A percentile compares a stretch with the other conserved stretches of the same genome.
Conservation (phyloP, 441 rosid species). For the Gossypium trilobum region DNA sequence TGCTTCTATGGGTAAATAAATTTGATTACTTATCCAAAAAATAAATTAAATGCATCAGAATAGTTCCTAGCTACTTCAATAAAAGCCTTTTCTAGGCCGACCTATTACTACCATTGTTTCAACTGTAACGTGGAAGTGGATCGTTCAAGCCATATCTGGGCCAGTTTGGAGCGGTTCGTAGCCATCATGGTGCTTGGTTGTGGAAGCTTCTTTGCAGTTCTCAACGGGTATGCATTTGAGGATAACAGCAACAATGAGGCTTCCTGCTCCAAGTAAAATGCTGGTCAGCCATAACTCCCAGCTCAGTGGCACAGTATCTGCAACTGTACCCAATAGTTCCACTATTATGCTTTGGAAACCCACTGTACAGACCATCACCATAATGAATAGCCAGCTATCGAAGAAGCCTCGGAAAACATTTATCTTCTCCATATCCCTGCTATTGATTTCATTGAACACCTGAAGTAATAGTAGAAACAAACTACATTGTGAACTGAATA, state of each 20-base stretch:
- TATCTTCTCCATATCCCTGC: constrained; percentile 43
- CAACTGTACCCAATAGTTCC: constrained; percentile 36
- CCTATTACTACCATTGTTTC: neutral
- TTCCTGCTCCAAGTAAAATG: constrained; percentile 37
- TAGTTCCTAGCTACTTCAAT: neutral
- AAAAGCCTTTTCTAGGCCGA: neutral
- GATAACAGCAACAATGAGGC: constrained; percentile 40
- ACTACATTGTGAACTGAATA: neutral
- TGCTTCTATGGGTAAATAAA: neutral
- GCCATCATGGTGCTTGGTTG: constrained; percentile 31
- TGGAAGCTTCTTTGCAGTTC: neutral
- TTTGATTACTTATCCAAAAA: neutral
- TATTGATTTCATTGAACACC: constrained; percentile 51
- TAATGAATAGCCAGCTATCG: constrained; percentile 32
- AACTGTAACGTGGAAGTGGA: neutral
- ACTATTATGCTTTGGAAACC: constrained; percentile 36
- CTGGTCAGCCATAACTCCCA: constrained; percentile 33
- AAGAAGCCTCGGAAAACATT: constrained; percentile 33
- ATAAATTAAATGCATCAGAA: neutral
- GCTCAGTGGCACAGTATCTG: constrained; percentile 34
- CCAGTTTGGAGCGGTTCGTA: constrained; percentile 49
- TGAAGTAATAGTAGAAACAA: constrained; percentile 15
- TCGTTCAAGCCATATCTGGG: constrained; percentile 42
- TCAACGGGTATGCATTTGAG: constrained; percentile 53
- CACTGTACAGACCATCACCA: constrained; percentile 30